These are phyloP conservation scores for Arctium lappa DNA, from an alignment of 129 eudicot species.

Conservation along the genomic window DNA sequence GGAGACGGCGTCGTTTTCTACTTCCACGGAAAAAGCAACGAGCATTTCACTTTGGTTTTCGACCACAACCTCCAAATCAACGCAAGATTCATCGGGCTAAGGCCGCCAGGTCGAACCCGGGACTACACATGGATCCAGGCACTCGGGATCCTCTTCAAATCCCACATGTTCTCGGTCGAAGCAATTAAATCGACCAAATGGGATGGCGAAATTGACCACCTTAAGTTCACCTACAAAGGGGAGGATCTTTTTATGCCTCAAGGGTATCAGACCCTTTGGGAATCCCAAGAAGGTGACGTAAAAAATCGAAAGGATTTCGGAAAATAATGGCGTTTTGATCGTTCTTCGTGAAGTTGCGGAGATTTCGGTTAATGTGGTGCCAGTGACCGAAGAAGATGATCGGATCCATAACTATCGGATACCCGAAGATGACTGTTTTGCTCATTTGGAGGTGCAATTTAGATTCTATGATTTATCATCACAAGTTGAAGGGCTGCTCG, in stretches of 20 bases:
- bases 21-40: slow-evolving; percentile 47
- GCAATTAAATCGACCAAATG: slow-evolving; percentile 35
- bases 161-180: slow-evolving; percentile 33
- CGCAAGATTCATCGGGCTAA: slow-evolving; percentile 47
- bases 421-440: slow-evolving; percentile 42
- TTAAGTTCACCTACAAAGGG: slow-evolving; percentile 34
- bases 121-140: slow-evolving; percentile 66
- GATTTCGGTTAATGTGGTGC: slow-evolving; percentile 43
- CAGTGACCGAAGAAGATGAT: slow-evolving; percentile 45
- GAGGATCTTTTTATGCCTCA: slow-evolving; percentile 3
- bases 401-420: slow-evolving; percentile 39
- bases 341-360: slow-evolving; percentile 31
- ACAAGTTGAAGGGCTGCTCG: slow-evolving; percentile 45
- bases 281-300: slow-evolving; percentile 24
- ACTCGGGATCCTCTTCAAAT: slow-evolving; percentile 37
- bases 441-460: slow-evolving; percentile 48
- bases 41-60: slow-evolving; percentile 49
- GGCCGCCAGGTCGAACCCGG: slow-evolving; percentile 45
- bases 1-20: slow-evolving; percentile 50
- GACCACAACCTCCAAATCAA: slow-evolving; percentile 49
- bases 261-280: too few relatives aligned
- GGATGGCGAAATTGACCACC: slow-evolving; percentile 35
- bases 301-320: slow-evolving; percentile 32
- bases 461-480: slow-evolving; percentile 31
- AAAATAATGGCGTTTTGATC: slow-evolving; percentile 28